Evolutionary conservation across 2,329 filamentous ascomycete species (phyloP).

Genomic region (Clarireedia monteithiana): DNA sequence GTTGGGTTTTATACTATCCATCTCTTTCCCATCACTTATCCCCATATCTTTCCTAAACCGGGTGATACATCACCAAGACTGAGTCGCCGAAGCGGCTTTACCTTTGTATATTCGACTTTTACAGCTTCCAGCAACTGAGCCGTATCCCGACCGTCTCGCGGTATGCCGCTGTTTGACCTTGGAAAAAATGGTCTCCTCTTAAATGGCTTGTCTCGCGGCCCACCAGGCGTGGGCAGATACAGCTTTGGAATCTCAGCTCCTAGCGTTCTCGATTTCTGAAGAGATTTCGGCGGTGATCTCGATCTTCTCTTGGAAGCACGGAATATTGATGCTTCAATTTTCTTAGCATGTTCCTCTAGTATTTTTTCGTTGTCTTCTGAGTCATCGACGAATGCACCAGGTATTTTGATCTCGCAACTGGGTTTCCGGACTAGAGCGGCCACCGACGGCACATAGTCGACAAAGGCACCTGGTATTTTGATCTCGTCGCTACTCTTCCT

Average conservation of each 20-base stretch:
- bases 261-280: neutral
- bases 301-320: neutral
- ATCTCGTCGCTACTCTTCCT: slow-evolving; percentile 7
- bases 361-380: slow-evolving; percentile 12
- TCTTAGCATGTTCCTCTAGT: slow-evolving; percentile 18
- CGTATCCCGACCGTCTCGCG: neutral
- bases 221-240: neutral
- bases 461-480: neutral
- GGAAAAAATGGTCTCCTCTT: slow-evolving; percentile 1
- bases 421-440: neutral
- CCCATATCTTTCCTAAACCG: slow-evolving; percentile 15
- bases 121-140: neutral
- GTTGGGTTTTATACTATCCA: neutral
- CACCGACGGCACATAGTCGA: neutral
- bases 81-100: slow-evolving; percentile 14
- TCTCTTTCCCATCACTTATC: slow-evolving; percentile 8
- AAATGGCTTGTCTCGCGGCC: slow-evolving; percentile 1
- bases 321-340: slow-evolving; percentile 11
- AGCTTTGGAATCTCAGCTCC: neutral
- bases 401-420: slow-evolving; percentile 14
- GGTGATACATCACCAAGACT: slow-evolving; percentile 20
- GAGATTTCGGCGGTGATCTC: neutral
- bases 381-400: slow-evolving; percentile 14
- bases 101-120: neutral
- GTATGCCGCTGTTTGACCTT: neutral